Evolutionary conservation across 306 rosid genomes (phyloP).

Genomic region (Alnus rubra): DNA sequence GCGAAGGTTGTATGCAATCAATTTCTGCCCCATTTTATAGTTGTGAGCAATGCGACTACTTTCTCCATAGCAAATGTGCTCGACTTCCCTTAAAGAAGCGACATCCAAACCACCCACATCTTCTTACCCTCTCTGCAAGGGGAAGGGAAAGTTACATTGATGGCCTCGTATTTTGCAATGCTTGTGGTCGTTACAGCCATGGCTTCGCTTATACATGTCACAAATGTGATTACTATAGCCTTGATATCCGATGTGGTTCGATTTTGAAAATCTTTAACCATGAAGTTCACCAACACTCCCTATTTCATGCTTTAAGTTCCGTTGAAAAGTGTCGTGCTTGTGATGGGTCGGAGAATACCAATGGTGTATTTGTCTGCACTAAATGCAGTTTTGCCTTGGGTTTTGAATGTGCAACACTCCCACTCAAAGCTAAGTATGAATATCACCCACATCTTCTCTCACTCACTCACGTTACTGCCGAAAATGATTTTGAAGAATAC

Average conservation of each 20-base stretch:
- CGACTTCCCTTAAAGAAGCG: neutral
- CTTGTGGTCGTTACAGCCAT: neutral
- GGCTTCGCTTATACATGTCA: neutral
- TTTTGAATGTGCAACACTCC: neutral
- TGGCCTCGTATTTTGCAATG: neutral
- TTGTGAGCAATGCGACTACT: neutral
- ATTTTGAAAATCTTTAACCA: neutral
- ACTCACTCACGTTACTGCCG: neutral
- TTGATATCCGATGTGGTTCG: neutral
- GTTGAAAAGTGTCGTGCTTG: neutral
- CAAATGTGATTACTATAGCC: neutral
- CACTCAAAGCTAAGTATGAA: neutral
- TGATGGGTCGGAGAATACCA: fast-evolving
- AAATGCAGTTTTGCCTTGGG: neutral
- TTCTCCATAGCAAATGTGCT: neutral
- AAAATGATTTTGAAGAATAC: neutral
- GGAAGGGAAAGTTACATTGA: neutral
- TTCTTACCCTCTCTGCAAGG: neutral
- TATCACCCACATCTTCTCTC: neutral
- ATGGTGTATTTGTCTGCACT: neutral
- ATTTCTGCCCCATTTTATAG: too few species aligned
- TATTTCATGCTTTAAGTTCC: neutral
- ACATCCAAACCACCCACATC: neutral
- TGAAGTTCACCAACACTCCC: neutral
- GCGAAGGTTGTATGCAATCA: neutral